Evolutionary conservation across 768 basidiomycete genomes (phyloP).

Genomic region (Mycena amicta): DNA sequence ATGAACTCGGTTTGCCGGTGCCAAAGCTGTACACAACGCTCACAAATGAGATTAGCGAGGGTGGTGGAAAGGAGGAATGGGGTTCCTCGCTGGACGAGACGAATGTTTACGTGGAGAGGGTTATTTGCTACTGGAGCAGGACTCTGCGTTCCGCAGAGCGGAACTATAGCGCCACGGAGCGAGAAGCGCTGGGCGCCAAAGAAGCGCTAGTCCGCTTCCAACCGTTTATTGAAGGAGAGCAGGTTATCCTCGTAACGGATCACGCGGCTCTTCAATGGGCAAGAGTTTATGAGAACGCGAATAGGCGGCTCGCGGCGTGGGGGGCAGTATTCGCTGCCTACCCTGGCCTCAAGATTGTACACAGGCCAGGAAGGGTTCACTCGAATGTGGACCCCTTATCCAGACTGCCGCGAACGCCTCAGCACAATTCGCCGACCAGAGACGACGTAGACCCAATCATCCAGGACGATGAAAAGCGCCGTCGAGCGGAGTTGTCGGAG

Average conservation of each 20-base stretch:
- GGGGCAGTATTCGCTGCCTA: constrained; percentile 37
- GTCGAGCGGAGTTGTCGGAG: background rate
- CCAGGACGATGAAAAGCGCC: background rate
- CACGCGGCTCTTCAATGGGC: constrained; percentile 38
- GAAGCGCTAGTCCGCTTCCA: too few relatives aligned
- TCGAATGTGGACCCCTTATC: constrained; percentile 44
- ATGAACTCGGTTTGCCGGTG: constrained; percentile 15
- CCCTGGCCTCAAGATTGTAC: constrained; percentile 36
- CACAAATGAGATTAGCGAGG: constrained; percentile 22
- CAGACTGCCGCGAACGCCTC: constrained; percentile 21
- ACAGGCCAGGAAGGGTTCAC: constrained; percentile 38
- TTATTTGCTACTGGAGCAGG: too few relatives aligned
- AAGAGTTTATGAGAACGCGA: constrained; percentile 37
- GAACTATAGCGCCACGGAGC: too few relatives aligned
- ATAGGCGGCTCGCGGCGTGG: too few relatives aligned
- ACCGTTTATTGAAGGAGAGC: constrained; percentile 37
- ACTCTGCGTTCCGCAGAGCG: too few relatives aligned
- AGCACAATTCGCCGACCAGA: background rate
- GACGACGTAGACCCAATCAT: background rate
- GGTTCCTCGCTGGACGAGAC: constrained; percentile 30
- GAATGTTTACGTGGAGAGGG: constrained; percentile 30
- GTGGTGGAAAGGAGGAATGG: constrained; percentile 20
- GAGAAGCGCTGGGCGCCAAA: too few relatives aligned
- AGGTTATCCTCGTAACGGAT: constrained; percentile 30
- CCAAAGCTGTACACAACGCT: constrained; percentile 25